Percentiles rank a stretch among this genome's conserved stretches.
Conservation (phyloP, 331 rosid species). For the Saraca asoca region DNA sequence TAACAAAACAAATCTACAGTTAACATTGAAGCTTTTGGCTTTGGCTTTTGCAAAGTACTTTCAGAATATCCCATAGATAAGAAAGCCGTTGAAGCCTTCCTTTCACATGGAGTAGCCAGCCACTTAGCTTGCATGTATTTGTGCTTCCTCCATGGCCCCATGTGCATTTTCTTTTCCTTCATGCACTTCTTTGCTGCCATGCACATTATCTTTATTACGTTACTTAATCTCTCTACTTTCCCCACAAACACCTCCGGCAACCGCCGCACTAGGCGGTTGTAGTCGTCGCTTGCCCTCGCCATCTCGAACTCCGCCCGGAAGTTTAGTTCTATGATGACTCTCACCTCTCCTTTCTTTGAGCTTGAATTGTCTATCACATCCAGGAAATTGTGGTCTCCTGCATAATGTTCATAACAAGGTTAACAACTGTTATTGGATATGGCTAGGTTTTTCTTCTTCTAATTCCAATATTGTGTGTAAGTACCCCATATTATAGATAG, state of each 20-base stretch:
- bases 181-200: constrained; percentile 76
- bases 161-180: constrained; percentile 84
- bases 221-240: constrained; percentile 67
- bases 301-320: constrained; percentile 82
- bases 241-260: constrained; percentile 87
- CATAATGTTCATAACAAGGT: background rate
- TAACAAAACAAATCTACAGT: constrained; percentile 74
- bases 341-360: constrained; percentile 57
- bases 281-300: constrained; percentile 67
- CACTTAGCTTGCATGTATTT: constrained; percentile 88
- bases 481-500: too few species aligned
- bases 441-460: too few species aligned
- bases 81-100: constrained; percentile 48
- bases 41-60: constrained; percentile 32
- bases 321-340: constrained; percentile 73
- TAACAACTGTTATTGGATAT: too few species aligned
- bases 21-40: constrained; percentile 70
- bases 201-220: constrained; percentile 64
- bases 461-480: too few species aligned
- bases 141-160: constrained; percentile 97
- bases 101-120: constrained; percentile 64
- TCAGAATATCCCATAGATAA: constrained; percentile 38
- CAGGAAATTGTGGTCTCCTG: constrained; percentile 77
- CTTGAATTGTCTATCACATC: constrained; percentile 67
- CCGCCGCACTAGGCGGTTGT: constrained; percentile 50